A percentile compares a stretch with the other conserved stretches of the same genome.
Conservation (phyloP, 176 grass and related monocot species). For the bread wheat (Triticum aestivum) region DNA sequence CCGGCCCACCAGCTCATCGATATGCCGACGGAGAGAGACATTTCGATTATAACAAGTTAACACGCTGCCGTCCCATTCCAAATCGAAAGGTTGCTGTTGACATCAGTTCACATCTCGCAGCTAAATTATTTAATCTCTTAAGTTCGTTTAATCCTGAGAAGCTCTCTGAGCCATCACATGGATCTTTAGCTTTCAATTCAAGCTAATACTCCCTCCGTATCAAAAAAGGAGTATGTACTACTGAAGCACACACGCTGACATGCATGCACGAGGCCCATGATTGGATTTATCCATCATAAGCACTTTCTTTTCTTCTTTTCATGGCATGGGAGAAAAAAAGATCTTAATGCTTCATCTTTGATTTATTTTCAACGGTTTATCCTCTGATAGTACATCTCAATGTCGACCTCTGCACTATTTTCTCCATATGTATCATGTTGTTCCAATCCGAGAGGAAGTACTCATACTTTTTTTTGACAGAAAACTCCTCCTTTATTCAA, state of each 20-base stretch:
- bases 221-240: not conserved
- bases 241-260: not conserved
- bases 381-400: too few species aligned
- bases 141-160: not conserved
- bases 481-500: too few species aligned
- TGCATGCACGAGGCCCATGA: not conserved
- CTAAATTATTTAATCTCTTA: not conserved
- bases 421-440: too few species aligned
- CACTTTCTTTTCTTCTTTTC: not conserved
- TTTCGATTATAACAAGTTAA: not conserved
- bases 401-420: too few species aligned
- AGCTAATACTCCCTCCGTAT: not conserved
- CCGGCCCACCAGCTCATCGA: not conserved
- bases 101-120: not conserved
- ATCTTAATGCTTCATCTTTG: too few species aligned
- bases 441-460: too few species aligned
- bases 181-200: not conserved
- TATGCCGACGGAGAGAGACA: not conserved
- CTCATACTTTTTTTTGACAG: too few species aligned
- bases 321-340: too few species aligned
- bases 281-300: not conserved
- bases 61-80: not conserved
- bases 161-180: not conserved
- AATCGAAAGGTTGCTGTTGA: not conserved
- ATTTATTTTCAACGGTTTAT: too few species aligned